phyloP scores from a whole-genome alignment of 2,329 filamentous ascomycete genomes.

The Aotearoamyces nothofagi region DNA sequence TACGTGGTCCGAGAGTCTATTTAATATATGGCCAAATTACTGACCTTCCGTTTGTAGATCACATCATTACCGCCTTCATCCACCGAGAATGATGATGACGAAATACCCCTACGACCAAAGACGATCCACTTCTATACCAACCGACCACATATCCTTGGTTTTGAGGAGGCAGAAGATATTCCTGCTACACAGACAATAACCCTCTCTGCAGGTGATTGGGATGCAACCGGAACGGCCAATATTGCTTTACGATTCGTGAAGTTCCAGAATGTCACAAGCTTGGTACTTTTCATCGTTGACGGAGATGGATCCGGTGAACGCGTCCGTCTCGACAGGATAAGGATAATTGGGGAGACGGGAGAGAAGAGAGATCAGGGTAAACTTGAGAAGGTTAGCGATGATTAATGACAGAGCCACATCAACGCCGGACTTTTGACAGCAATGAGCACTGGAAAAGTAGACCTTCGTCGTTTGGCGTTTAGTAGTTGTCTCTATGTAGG shows the following conservation, averaged over 20 bases:
- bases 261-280: slow-evolving; percentile 82
- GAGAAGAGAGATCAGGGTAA: slow-evolving; percentile 90
- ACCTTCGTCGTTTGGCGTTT: not conserved
- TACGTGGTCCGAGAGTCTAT: slow-evolving; percentile 23
- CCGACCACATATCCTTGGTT: slow-evolving; percentile 77
- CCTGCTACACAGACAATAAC: slow-evolving; percentile 67
- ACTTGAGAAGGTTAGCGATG: slow-evolving; percentile 84
- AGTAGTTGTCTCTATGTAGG: not conserved
- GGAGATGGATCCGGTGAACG: slow-evolving; percentile 74
- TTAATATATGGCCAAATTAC: not conserved
- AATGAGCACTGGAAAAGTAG: not conserved
- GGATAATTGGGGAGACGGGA: slow-evolving; percentile 75
- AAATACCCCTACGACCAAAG: slow-evolving; percentile 65
- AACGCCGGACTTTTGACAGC: not conserved
- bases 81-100: slow-evolving; percentile 50
- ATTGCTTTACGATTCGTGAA: slow-evolving; percentile 79
- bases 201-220: slow-evolving; percentile 67
- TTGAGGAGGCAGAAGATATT: slow-evolving; percentile 85
- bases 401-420: slow-evolving; percentile 32
- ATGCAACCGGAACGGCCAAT: slow-evolving; percentile 57
- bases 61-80: slow-evolving; percentile 60
- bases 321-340: slow-evolving; percentile 65
- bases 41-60: slow-evolving; percentile 50
- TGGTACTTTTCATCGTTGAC: slow-evolving; percentile 80
- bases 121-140: slow-evolving; percentile 81